Evolutionary conservation across 2,329 filamentous ascomycete species (phyloP), one percentile per base, ranked within the genome.

Genomic region (Cercospora zeae-maydis): DNA sequence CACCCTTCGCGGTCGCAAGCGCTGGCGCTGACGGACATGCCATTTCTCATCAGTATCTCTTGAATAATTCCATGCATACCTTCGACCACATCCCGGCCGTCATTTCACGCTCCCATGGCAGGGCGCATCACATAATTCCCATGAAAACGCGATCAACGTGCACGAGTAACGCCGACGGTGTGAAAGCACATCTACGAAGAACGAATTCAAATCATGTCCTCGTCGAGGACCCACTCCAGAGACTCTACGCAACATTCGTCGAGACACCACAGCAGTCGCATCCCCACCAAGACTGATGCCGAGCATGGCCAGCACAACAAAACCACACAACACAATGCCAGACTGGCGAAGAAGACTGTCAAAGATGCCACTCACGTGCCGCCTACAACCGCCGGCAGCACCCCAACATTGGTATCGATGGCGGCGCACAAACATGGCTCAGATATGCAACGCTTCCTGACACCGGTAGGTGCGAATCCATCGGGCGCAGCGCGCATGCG

Each of bases 401-500:
- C 61, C 54, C 61, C 64, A 58, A 64, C 61, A 33, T 55, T 65
- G 37, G 59, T 52, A 45, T 62, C 66, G 53, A 60, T 53, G 34
- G 45, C 54, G 45, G 45, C 59, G 51, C 63, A 60, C 45, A 56
- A 36, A 30, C 30, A 57, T 59, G 53, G 49, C 37, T 42, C 58
- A 59, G 53, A 54, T 31, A 58, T 58, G 33, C 62, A 45, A 30
- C 39, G 54, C 5, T 64, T 63, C 36, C 34, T 60, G 16, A 60
- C 62, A 31, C 64, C 66, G 10, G 53, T 53, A 34, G 58, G 39
- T 37, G 16, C 37, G 19, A 61, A 56, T 19, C 42, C 49, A 31
- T 47, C 65, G 45, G 64, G 66, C 21, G 58, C 67, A 61, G 55
- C 66, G 9, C 74, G 64, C 57, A 75, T 75, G 58, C 74, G 75